Evolutionary conservation across 1,284 basidiomycete genomes (phyloP).

Genomic region (Pascua sp.): DNA sequence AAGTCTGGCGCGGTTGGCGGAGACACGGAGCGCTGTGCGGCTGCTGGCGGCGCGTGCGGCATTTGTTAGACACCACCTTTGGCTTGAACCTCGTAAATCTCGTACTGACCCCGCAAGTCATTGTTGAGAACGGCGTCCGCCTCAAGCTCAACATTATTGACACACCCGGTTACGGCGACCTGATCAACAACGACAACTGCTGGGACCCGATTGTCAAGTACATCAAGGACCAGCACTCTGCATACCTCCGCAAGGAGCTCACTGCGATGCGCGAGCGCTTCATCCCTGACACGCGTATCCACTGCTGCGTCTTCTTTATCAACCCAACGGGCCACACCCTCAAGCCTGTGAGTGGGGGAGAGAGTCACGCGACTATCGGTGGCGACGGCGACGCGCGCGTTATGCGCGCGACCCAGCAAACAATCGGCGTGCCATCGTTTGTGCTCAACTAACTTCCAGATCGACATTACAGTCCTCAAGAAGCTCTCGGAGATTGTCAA

Average conservation of each 20-base stretch:
- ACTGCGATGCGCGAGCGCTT: conserved; percentile 98
- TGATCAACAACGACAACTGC: conserved; percentile 98
- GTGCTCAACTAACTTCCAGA: conserved; percentile 43
- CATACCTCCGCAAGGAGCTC: conserved; percentile 96
- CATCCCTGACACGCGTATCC: conserved; percentile 97
- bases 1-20: background rate
- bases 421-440: background rate
- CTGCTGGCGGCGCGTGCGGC: background rate
- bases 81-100: background rate
- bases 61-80: background rate
- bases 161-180: conserved; percentile 97
- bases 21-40: background rate
- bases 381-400: too few relatives aligned
- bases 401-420: too few relatives aligned
- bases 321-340: conserved; percentile 92
- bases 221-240: conserved; percentile 88
- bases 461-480: conserved; percentile 98
- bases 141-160: conserved; percentile 97
- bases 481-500: conserved; percentile 98
- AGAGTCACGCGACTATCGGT: too few relatives aligned
- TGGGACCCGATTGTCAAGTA: conserved; percentile 99
- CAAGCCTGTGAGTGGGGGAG: conserved; percentile 55
- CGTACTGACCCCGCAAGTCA: conserved; percentile 61
- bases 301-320: conserved; percentile 98
- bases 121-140: conserved; percentile 92